Percentiles rank a stretch among this genome's conserved stretches.
Evolutionary conservation across 768 basidiomycete genomes (phyloP).

Genomic region (Hericium coralloides): DNA sequence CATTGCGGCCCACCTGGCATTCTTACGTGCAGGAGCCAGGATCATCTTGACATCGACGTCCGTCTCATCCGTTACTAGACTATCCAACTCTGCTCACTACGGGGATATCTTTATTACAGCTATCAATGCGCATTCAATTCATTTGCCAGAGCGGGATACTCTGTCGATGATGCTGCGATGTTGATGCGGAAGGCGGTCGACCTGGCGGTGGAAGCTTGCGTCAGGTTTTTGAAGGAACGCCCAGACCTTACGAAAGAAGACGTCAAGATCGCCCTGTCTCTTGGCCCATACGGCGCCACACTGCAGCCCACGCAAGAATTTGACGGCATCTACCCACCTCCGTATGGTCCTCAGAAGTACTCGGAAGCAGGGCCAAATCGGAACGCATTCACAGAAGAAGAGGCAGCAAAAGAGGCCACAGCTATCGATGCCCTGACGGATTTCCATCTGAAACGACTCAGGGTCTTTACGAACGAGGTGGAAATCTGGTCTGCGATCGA

Average conservation of each 20-base stretch:
- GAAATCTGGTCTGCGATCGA: slow-evolving; percentile 50
- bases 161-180: slow-evolving; percentile 29
- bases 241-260: slow-evolving; percentile 8
- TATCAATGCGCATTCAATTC: slow-evolving; percentile 58
- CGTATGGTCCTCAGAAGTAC: slow-evolving; percentile 51
- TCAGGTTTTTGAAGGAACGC: slow-evolving; percentile 22
- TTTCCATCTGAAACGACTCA: slow-evolving; percentile 59
- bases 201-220: slow-evolving; percentile 40
- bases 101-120: slow-evolving; percentile 30
- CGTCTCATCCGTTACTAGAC: slow-evolving; percentile 8
- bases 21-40: slow-evolving; percentile 55
- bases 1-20: slow-evolving; percentile 50
- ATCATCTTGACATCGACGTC: slow-evolving; percentile 68
- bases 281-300: slow-evolving; percentile 70
- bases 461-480: slow-evolving; percentile 38
- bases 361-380: slow-evolving; percentile 22
- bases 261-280: slow-evolving; percentile 52
- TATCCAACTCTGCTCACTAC: slow-evolving; percentile 59
- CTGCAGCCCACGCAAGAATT: slow-evolving; percentile 63
- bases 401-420: slow-evolving; percentile 19
- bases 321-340: slow-evolving; percentile 65
- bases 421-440: slow-evolving; percentile 44
- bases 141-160: slow-evolving; percentile 43
- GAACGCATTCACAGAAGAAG: slow-evolving; percentile 32
- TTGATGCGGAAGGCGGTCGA: slow-evolving; percentile 46